Evolutionary conservation across 441 rosid species (phyloP).

Genomic region (Erysimum pusillum): DNA sequence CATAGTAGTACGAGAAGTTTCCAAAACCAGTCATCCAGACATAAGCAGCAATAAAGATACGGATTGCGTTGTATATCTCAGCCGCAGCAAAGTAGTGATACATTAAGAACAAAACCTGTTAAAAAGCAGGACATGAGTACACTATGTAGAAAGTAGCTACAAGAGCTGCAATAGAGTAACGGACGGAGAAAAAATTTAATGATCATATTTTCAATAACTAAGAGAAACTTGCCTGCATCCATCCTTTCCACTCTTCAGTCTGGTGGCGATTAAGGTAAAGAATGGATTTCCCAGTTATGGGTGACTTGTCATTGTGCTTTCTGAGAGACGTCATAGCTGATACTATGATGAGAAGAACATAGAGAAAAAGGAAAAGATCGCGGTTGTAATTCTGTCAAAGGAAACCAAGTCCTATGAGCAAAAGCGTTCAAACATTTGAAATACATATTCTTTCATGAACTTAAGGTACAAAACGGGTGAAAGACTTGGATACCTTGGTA

Average conservation of each 20-base stretch:
- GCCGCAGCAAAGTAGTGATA: slow-evolving; percentile 96
- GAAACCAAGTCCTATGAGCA: slow-evolving; percentile 39
- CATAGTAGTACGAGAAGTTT: slow-evolving; percentile 94
- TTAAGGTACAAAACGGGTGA: not conserved
- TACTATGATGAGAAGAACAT: slow-evolving; percentile 86
- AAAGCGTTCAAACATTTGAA: slow-evolving; percentile 1
- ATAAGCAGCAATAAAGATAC: slow-evolving; percentile 94
- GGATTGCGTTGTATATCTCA: slow-evolving; percentile 95
- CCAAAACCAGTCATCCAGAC: slow-evolving; percentile 99
- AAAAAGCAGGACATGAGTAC: slow-evolving; percentile 24
- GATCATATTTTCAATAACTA: not conserved
- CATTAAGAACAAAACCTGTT: slow-evolving; percentile 93
- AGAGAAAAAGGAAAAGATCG: slow-evolving; percentile 90
- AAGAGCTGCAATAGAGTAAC: not conserved
- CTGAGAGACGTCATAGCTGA: slow-evolving; percentile 88
- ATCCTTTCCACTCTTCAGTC: slow-evolving; percentile 99
- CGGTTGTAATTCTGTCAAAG: slow-evolving; percentile 86
- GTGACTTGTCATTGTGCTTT: slow-evolving; percentile 82
- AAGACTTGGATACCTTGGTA: slow-evolving; percentile 66
- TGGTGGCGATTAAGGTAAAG: slow-evolving; percentile 92
- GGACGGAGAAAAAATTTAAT: not conserved
- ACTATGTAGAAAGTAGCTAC: not conserved
- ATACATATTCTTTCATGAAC: not conserved
- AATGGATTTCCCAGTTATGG: slow-evolving; percentile 79
- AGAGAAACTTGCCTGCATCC: slow-evolving; percentile 93